Percentiles rank a stretch among this genome's conserved stretches.
Evolutionary conservation across 1,139 yeast species (phyloP).

Genomic region (Pichia terricola): DNA sequence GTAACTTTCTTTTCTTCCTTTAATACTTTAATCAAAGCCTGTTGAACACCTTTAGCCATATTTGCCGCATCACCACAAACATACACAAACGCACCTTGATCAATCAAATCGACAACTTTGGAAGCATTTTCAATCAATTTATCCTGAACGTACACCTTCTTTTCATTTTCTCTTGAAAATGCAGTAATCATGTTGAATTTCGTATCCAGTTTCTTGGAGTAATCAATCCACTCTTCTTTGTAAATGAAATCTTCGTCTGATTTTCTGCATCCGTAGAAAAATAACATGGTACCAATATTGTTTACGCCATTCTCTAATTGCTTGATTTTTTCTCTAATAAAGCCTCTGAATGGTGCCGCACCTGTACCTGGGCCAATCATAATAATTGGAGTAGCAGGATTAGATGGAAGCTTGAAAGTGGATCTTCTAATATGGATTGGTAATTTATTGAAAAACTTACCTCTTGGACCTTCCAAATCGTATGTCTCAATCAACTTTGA

Average conservation of each 20-base stretch:
- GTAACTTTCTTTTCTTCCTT: constrained; percentile 44
- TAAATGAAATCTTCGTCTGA: constrained; percentile 70
- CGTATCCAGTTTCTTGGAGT: constrained; percentile 54
- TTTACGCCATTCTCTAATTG: constrained; percentile 39
- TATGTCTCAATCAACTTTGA: constrained; percentile 44
- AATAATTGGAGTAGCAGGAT: constrained; percentile 74
- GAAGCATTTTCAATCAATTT: constrained; percentile 50
- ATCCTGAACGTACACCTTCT: constrained; percentile 84
- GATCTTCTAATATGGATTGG: constrained; percentile 95
- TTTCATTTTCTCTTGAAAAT: constrained; percentile 66
- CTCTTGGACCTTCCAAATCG: constrained; percentile 76
- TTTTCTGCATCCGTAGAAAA: constrained; percentile 83
- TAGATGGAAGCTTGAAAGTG: constrained; percentile 87
- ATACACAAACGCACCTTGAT: constrained; percentile 74
- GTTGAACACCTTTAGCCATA: constrained; percentile 96
- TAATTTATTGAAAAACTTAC: constrained; percentile 44
- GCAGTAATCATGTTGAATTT: constrained; percentile 71
- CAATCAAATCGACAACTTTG: constrained; percentile 48
- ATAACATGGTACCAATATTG: constrained; percentile 60
- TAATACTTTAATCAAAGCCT: constrained; percentile 55
- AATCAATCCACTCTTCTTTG: constrained; percentile 75
- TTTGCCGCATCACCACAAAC: constrained; percentile 96
- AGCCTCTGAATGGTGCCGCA: constrained; percentile 95
- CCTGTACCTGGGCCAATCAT: constrained; percentile 99
- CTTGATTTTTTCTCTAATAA: constrained; percentile 70